phyloP scores from a whole-genome alignment of 768 basidiomycete genomes.

The Hysterangium stoloniferum region DNA sequence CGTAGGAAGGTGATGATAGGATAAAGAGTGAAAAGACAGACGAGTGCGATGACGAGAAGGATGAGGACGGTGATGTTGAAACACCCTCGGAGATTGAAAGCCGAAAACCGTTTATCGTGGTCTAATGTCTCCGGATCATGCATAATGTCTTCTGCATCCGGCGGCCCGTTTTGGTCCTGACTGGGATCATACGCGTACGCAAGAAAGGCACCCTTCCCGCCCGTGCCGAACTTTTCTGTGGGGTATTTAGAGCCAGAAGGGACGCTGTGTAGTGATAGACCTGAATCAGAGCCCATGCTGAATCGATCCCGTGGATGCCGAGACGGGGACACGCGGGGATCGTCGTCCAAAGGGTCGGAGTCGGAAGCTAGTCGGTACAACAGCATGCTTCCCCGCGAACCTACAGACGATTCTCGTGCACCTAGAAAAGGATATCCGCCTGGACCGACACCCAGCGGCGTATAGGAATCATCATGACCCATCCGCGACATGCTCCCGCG shows the following conservation, averaged over 20 bases:
- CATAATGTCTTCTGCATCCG: slow-evolving; percentile 69
- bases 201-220: slow-evolving; percentile 37
- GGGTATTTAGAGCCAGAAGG: slow-evolving; percentile 65
- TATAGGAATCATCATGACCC: slow-evolving; percentile 4
- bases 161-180: slow-evolving; percentile 41
- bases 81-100: slow-evolving; percentile 40
- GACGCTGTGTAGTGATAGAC: slow-evolving; percentile 41
- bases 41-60: slow-evolving; percentile 49
- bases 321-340: slow-evolving; percentile 25
- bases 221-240: slow-evolving; percentile 20
- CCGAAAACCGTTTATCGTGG: slow-evolving; percentile 26
- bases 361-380: slow-evolving; percentile 51
- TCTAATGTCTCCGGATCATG: slow-evolving; percentile 48
- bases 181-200: slow-evolving; percentile 69
- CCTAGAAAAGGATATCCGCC: slow-evolving; percentile 8
- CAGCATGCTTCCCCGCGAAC: slow-evolving; percentile 51
- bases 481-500: slow-evolving; percentile 11
- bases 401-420: slow-evolving; percentile 5
- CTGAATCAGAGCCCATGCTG: slow-evolving; percentile 44
- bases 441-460: neutral
- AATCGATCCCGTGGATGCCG: slow-evolving; percentile 25
- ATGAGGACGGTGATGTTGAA: slow-evolving; percentile 65
- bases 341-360: slow-evolving; percentile 26
- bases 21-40: slow-evolving; percentile 75
- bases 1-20: slow-evolving; percentile 53